phyloP scores from a whole-genome alignment of 2,329 filamentous ascomycete genomes.

The Fusarium musae region DNA sequence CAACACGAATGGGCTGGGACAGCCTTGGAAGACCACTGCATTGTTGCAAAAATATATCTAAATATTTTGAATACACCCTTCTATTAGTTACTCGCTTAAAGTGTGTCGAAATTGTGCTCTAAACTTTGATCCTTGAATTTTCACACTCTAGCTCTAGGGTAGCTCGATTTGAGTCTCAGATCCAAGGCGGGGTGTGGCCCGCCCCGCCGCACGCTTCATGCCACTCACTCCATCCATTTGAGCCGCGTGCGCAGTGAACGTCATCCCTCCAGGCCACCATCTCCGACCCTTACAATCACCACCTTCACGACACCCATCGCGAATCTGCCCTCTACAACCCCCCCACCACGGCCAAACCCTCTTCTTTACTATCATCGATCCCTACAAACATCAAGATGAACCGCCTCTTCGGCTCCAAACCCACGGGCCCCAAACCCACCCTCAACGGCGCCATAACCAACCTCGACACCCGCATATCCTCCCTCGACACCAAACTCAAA shows the following conservation, averaged over 20 bases:
- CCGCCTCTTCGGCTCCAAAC: slow-evolving; percentile 91
- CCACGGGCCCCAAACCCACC: slow-evolving; percentile 87
- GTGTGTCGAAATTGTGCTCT: fast-evolving
- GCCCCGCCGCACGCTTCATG: slow-evolving; percentile 6
- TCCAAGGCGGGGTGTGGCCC: slow-evolving; percentile 17
- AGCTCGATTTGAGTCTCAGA: not conserved
- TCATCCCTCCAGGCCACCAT: slow-evolving; percentile 42
- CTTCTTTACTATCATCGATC: fast-evolving
- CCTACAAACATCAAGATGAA: slow-evolving; percentile 73
- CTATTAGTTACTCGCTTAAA: fast-evolving
- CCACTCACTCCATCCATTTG: not conserved
- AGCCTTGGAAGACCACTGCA: fast-evolving
- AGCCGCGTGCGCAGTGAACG: slow-evolving; percentile 39
- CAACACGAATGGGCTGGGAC: fast-evolving
- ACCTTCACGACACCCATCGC: not conserved
- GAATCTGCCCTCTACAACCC: not conserved
- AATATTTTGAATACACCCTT: fast-evolving
- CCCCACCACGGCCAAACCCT: not conserved
- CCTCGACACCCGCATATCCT: slow-evolving; percentile 85
- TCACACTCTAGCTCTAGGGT: not conserved
- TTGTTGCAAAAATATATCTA: fast-evolving
- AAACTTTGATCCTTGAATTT: not conserved
- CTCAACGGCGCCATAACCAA: slow-evolving; percentile 85
- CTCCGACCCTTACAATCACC: slow-evolving; percentile 7
- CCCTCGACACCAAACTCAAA: slow-evolving; percentile 93